Conservation (phyloP, 148 eudicot species). For the Chenopodium suecicum region DNA sequence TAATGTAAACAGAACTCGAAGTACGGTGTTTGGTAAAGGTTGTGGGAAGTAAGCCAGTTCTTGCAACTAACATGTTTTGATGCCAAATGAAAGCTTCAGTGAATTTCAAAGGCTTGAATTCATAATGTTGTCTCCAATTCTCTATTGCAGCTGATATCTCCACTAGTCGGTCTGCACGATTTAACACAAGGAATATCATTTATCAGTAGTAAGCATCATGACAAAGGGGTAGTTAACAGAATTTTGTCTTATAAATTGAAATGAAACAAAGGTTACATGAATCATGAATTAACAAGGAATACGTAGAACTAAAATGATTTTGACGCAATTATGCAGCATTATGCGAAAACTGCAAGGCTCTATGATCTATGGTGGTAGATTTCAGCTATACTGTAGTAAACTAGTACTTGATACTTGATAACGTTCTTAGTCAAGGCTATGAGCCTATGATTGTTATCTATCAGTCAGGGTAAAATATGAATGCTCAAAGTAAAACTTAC, state of each 20-base stretch:
- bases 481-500: no score
- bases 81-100: background rate
- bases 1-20: background rate
- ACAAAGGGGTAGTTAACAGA: background rate
- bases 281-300: background rate
- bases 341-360: background rate
- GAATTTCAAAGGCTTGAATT: background rate
- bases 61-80: background rate
- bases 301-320: background rate
- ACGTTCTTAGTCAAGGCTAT: background rate
- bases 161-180: conserved; percentile 54
- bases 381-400: background rate
- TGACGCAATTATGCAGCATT: background rate
- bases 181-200: background rate
- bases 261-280: background rate
- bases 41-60: background rate
- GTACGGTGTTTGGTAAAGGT: background rate
- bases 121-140: conserved; percentile 21
- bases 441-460: no score
- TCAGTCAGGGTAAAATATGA: no score
- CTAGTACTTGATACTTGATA: no score
- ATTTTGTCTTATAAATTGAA: background rate
- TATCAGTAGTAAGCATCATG: background rate
- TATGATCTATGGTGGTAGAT: background rate
- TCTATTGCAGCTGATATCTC: conserved; percentile 30